Conservation (phyloP, 805 yeast genomes). For the Scheffersomyces lignosus region DNA sequence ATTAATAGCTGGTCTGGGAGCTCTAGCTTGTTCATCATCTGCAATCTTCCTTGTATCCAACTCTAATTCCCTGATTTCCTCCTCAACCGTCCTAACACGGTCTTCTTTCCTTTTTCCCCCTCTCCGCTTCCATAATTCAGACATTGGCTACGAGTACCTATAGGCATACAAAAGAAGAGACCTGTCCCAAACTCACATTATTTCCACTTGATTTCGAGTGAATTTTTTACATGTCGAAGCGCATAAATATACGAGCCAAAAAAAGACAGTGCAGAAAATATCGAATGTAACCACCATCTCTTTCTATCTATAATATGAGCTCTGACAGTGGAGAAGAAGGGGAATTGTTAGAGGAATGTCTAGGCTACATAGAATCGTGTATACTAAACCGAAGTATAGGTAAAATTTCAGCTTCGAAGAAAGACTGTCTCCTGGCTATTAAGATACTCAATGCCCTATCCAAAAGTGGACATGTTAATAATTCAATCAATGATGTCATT, state of each 20-base stretch:
- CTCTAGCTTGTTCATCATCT: slow-evolving; percentile 4
- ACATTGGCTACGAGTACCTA: neutral
- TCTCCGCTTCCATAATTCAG: too few relatives aligned
- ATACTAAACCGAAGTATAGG: slow-evolving; percentile 14
- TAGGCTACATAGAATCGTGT: too few relatives aligned
- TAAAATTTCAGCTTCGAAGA: slow-evolving; percentile 15
- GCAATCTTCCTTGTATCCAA: slow-evolving; percentile 1
- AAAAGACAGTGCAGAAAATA: too few relatives aligned
- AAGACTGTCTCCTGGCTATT: slow-evolving; percentile 20
- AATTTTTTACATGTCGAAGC: slow-evolving; percentile 1
- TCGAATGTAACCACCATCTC: too few relatives aligned
- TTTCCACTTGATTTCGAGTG: slow-evolving; percentile 1
- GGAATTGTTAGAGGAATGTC: too few relatives aligned
- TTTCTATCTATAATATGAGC: too few relatives aligned
- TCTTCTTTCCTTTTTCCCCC: too few relatives aligned
- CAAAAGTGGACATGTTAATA: slow-evolving; percentile 3
- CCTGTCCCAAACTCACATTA: neutral
- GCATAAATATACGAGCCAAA: too few relatives aligned
- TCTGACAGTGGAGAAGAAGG: too few relatives aligned
- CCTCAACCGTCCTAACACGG: too few relatives aligned
- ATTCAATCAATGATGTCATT: neutral
- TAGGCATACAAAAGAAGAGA: neutral
- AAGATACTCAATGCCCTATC: slow-evolving; percentile 22
- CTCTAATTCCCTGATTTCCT: too few relatives aligned
- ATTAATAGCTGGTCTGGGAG: neutral